Evolutionary conservation across 768 basidiomycete species (phyloP), one percentile per base, ranked within the genome.

Genomic region (Amanita thiersii): DNA sequence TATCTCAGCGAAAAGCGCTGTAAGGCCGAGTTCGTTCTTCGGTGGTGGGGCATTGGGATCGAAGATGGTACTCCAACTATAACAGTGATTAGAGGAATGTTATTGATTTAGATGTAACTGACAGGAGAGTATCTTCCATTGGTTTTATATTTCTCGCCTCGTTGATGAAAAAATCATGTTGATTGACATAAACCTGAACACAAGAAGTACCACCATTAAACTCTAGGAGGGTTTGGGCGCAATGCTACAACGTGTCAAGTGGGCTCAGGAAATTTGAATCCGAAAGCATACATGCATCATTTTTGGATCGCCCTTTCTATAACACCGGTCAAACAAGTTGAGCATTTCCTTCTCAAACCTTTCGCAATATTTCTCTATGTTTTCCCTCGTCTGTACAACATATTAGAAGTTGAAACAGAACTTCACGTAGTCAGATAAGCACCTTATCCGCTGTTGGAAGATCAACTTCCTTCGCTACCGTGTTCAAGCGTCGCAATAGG

Each of bases 81-180:
- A n/a, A 5, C 6, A 3, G 23, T 12, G 10, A 7, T 9, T 25
- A 36, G 2, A 43, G 12, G 43, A 33, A 31, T 17, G 23, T 21
- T 17, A 44, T 37, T 32, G 24, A 23, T 37, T 32, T 8, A 39
- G 28, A 17, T 21, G 24, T 25, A 23, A 58, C 75, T 40, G 43
- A 84, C 77, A 84, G 56, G 41, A 73, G 38, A n/a, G 67, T 66
- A 52, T 82, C 80, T 23, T 75, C 68, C 29, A 64, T 61, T 10
- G 72, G 62, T 45, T 72, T 70, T 23, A 69, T 68, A 39, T 81
- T 82, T 25, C 84, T 79, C 28, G 89, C 79, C 40, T 88, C 78
- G 56, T 93, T 93, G 58, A 98, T 97, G 70, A 99, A 99, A 69
- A 99, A 99, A 58, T 98, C 96, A 52, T 99, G 96, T 57, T 99